Evolutionary conservation across 192 early-diverging fungal species (phyloP), one percentile per base, ranked within the genome.

Genomic region (Coemansia sp.): DNA sequence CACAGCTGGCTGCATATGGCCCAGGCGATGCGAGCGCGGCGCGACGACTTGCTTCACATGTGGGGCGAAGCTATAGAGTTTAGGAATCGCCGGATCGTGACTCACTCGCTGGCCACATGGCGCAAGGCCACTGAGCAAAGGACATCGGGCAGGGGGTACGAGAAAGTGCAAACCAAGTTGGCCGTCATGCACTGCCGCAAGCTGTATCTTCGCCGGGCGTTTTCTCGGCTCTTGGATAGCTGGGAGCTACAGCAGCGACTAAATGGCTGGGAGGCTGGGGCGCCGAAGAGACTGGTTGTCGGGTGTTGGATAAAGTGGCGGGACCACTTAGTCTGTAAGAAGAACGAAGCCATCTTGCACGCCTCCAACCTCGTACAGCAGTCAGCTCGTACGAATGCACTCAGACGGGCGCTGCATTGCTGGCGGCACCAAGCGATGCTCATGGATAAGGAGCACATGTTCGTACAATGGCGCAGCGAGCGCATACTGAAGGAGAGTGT

Each of bases 1-100:
- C 78, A 73, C 23, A 36, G 36, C 35, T 81, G 78, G 78, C 66
- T 55, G 0, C 25, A 41, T 3, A 81, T 81, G 66, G 71, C 78
- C 10, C 31, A 48, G 20, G 64, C 59, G 10, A 20, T 33, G 36
- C 60, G 42, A 28, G 23, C 2, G 1, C 68, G 70, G 25, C 77
- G 77, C 36, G 65, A 79, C 9, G 65, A 73, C 52, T 34, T 79
- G 11, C 31, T 70, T 14, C 6, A 20, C n/a, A 67, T 65, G 65
- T 79, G 77, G 77, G 47, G 26, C 5, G 41, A 57, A 4, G 78
- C 73, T 26, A 55, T 68, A 42, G 47, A 12, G 28, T 64, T 71
- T 25, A 59, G 60, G 3, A 34, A 53, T 13, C 25, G 25, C 2
- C 10, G 21, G 31, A 35, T 70, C 21, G 4, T 75, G 20, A 35